Evolutionary conservation across 2,329 filamentous ascomycete genomes (phyloP).

Genomic region (Spiromastix sp.): DNA sequence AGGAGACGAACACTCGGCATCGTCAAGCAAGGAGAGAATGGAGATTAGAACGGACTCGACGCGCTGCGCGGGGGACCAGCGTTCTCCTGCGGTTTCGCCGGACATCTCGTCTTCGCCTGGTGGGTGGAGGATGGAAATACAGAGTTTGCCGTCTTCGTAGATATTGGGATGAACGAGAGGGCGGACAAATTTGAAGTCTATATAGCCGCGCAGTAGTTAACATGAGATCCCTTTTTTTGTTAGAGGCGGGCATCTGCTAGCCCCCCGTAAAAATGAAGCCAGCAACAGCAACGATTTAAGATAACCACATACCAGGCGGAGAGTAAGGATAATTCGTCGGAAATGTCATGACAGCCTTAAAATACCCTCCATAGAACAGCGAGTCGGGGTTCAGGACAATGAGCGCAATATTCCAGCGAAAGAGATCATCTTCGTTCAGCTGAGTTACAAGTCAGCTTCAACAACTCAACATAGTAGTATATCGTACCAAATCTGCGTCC

Average conservation of each 20-base stretch:
- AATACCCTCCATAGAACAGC: constrained; percentile 84
- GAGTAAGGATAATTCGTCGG: constrained; percentile 79
- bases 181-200: constrained; percentile 70
- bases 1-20: constrained; percentile 84
- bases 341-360: constrained; percentile 82
- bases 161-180: constrained; percentile 89
- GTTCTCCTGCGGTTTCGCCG: constrained; percentile 78
- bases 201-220: not conserved
- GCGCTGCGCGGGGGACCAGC: constrained; percentile 88
- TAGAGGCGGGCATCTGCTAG: no score
- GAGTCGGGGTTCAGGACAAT: constrained; percentile 91
- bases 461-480: no score
- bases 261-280: no score
- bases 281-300: no score
- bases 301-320: constrained; percentile 53
- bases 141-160: constrained; percentile 79
- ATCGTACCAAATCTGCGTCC: no score
- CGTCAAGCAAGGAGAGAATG: constrained; percentile 81
- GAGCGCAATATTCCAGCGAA: constrained; percentile 77
- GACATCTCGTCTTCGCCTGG: constrained; percentile 90
- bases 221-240: not conserved
- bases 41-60: constrained; percentile 92
- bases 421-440: constrained; percentile 71
- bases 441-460: constrained; percentile 27
- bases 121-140: constrained; percentile 91